Base-by-base conservation (phyloP, 352 stramenopile species). In the Phytophthora agathidicida region DNA sequence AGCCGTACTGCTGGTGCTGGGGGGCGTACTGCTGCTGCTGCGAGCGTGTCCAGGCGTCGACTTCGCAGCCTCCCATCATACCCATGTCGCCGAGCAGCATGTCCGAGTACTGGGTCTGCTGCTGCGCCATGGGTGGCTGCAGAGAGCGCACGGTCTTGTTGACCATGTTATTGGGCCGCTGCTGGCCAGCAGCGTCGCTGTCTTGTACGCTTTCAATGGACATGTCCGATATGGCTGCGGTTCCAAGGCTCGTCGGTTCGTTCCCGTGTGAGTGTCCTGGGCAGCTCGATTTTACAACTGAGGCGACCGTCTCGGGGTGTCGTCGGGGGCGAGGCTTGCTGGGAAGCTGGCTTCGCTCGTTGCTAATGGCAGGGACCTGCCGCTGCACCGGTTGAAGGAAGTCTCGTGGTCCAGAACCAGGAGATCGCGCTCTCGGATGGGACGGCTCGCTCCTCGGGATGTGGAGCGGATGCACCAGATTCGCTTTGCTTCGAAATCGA, bases 21-120 rank as follows among this genome's bases (percentile, higher is more conserved):
- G 31, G 20, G 19, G 68, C 49, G 42, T 68, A 79, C 51, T 79
- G 68, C 31, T 71, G 64, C 31, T 42, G 58, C 27, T 67, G 49
- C 19, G 58, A n/a, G n/a, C 70, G 65, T n/a, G 72, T 57, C 31
- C 82, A 91, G 5, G 69, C 58, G 43, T 86, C 75, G 22, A 88
- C 75, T 36, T 91, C 79, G 33, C 75, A 72, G 56, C 74, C n/a
- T n/a, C n/a, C 74, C 74, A 92, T 88, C 67, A 90, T 85, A 30
- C 62, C 65, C 52, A 90, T 86, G 24, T 88, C 78, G 27, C 65
- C 71, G 0, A 92, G 74, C 27, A 92, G 63, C 54, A 81, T 75
- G 60, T 92, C 78, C 26, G 56, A 51, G 48, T 68, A 74, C 31
- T 61, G 65, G 5, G 46, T 45, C 41, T 63, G 66, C 11, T 63